Conservation (phyloP, 352 stramenopile species). For the Pythium plurisporium region DNA sequence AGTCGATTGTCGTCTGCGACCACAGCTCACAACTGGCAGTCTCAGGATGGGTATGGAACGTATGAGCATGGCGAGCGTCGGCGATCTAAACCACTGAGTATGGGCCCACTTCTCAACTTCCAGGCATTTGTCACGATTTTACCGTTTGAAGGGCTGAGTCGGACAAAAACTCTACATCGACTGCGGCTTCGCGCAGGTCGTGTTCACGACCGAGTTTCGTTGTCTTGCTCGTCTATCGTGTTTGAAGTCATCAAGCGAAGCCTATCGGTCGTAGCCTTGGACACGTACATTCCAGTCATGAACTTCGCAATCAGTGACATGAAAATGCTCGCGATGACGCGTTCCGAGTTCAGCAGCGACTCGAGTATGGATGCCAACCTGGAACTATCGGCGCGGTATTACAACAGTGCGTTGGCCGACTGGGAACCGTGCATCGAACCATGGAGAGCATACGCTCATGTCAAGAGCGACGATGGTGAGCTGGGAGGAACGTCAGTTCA, state of each 20-base stretch:
- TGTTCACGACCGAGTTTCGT: slow-evolving; percentile 65
- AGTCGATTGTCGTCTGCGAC: slow-evolving; percentile 72
- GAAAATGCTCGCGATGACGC: slow-evolving; percentile 66
- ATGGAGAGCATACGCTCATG: slow-evolving; percentile 70
- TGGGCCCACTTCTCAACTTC: slow-evolving; percentile 68
- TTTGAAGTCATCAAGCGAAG: slow-evolving; percentile 89
- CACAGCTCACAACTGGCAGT: slow-evolving; percentile 37
- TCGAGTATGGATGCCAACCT: slow-evolving; percentile 68
- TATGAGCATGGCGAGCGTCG: slow-evolving; percentile 31
- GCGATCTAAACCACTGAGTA: slow-evolving; percentile 40
- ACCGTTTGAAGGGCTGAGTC: slow-evolving; percentile 34
- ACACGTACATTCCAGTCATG: slow-evolving; percentile 89
- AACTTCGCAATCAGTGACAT: slow-evolving; percentile 85
- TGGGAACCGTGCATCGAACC: slow-evolving; percentile 88
- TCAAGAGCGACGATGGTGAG: slow-evolving; percentile 47
- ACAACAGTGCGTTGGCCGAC: slow-evolving; percentile 84
- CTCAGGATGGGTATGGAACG: slow-evolving; percentile 18
- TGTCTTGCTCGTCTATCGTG: slow-evolving; percentile 73
- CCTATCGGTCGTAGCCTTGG: slow-evolving; percentile 80
- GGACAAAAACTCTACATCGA: slow-evolving; percentile 51
- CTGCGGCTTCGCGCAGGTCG: slow-evolving; percentile 61
- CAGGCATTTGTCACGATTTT: slow-evolving; percentile 64
- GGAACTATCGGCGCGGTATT: slow-evolving; percentile 81
- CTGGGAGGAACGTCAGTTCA: slow-evolving; percentile 64
- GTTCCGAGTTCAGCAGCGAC: slow-evolving; percentile 64